phyloP scores from a whole-genome alignment of 257 asterid genomes.

The Gentiana straminea region DNA sequence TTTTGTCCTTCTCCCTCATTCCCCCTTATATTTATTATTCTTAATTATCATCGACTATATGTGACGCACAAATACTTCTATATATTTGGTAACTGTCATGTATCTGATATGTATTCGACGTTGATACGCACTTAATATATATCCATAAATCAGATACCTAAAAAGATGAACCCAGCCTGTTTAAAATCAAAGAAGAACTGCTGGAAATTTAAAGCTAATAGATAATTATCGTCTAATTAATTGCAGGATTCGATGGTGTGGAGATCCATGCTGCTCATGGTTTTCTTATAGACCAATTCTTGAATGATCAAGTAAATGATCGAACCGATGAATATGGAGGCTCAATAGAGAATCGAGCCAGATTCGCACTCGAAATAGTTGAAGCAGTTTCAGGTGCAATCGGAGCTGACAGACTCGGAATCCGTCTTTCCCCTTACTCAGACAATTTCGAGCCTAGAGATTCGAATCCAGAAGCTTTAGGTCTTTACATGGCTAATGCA shows the following conservation, averaged over 20 bases:
- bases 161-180: too few species aligned
- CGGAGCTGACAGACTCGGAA: constrained; percentile 18
- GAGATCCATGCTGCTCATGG: constrained; percentile 23
- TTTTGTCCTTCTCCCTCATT: too few species aligned
- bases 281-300: constrained; percentile 17
- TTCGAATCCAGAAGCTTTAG: constrained; percentile 21
- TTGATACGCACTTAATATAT: too few species aligned
- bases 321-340: constrained; percentile 21
- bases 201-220: too few species aligned
- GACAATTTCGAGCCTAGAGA: constrained; percentile 8
- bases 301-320: constrained; percentile 21
- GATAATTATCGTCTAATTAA: too few species aligned
- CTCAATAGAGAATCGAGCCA: constrained; percentile 18
- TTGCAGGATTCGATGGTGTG: constrained; percentile 19
- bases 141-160: too few species aligned
- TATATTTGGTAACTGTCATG: too few species aligned
- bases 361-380: constrained; percentile 14
- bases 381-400: constrained; percentile 15
- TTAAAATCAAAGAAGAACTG: too few species aligned
- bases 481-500: constrained; percentile 13
- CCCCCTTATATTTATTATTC: too few species aligned
- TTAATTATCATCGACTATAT: neutral
- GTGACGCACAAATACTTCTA: too few species aligned
- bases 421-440: constrained; percentile 13
- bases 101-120: too few species aligned